phyloP scores from a whole-genome alignment of 2,329 filamentous ascomycete genomes.

The Beauveria bassiana region DNA sequence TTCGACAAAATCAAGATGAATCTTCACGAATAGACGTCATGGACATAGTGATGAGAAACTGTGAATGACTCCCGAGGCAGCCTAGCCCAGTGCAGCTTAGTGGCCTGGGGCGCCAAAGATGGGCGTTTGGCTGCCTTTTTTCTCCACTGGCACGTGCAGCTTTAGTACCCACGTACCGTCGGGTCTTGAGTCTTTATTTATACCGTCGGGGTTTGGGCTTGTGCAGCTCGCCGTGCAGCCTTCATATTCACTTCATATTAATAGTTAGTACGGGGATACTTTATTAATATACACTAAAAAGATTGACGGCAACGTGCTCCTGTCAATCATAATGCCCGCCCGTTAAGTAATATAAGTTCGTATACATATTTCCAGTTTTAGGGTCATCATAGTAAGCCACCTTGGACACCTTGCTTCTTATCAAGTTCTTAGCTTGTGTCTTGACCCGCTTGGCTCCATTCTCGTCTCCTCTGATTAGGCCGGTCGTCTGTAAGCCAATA shows the following conservation, averaged over 20 bases:
- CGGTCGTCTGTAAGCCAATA: background rate
- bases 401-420: background rate
- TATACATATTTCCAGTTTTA: background rate
- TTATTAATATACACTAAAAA: background rate
- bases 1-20: background rate
- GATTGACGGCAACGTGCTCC: background rate
- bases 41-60: background rate
- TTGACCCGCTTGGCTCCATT: constrained; percentile 1
- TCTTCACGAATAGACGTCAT: background rate
- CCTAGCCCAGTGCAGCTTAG: background rate
- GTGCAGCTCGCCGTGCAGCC: background rate
- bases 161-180: too few species aligned
- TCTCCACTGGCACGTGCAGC: constrained; percentile 2
- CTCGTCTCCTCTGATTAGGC: too few species aligned
- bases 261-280: background rate
- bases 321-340: constrained; percentile 2
- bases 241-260: background rate
- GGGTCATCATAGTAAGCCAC: background rate
- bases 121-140: background rate
- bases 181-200: too few species aligned
- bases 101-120: background rate
- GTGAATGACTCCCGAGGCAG: background rate
- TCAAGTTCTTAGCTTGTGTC: too few species aligned
- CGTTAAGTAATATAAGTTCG: constrained; percentile 2
- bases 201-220: too few species aligned